A percentile compares a stretch with the other conserved stretches of the same genome.
phyloP scores from a whole-genome alignment of 148 eudicot genomes.

The Nyssa sinensis region DNA sequence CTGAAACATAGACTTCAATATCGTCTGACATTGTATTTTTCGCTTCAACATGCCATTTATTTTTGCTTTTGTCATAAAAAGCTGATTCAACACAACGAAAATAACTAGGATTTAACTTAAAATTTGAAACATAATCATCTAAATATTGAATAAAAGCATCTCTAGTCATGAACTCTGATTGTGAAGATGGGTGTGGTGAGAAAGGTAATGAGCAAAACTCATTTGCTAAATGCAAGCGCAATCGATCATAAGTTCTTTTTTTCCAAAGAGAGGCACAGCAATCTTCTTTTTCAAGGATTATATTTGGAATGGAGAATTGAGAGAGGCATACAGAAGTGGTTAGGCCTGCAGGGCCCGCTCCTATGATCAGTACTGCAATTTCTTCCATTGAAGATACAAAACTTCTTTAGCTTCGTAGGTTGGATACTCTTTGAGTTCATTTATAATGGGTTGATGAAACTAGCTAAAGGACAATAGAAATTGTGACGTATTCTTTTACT shows the following conservation, averaged over 20 bases:
- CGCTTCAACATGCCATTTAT: constrained; percentile 33
- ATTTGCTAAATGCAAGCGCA: constrained; percentile 53
- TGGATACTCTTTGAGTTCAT: too few species aligned
- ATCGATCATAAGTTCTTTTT: constrained; percentile 46
- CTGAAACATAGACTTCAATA: constrained; percentile 14
- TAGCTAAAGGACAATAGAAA: too few species aligned
- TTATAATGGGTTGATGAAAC: too few species aligned
- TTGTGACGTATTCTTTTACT: too few species aligned
- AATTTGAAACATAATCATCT: constrained; percentile 37
- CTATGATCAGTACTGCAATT: constrained; percentile 31
- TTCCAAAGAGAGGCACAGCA: constrained; percentile 50
- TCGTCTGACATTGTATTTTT: background rate
- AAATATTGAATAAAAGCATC: constrained; percentile 40
- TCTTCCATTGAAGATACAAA: constrained; percentile 19
- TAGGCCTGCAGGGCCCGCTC: constrained; percentile 46
- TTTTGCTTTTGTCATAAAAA: constrained; percentile 11
- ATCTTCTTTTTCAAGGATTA: constrained; percentile 51
- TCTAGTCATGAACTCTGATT: constrained; percentile 31
- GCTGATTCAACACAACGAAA: constrained; percentile 28
- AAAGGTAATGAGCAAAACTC: constrained; percentile 37
- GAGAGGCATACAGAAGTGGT: constrained; percentile 39
- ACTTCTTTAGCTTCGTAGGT: too few species aligned
- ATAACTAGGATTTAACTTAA: constrained; percentile 36
- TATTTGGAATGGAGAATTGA: constrained; percentile 24
- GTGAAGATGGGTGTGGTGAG: constrained; percentile 22